Conservation (phyloP, 495 filamentous ascomycete species). For the Hypoxylon fuscum region DNA sequence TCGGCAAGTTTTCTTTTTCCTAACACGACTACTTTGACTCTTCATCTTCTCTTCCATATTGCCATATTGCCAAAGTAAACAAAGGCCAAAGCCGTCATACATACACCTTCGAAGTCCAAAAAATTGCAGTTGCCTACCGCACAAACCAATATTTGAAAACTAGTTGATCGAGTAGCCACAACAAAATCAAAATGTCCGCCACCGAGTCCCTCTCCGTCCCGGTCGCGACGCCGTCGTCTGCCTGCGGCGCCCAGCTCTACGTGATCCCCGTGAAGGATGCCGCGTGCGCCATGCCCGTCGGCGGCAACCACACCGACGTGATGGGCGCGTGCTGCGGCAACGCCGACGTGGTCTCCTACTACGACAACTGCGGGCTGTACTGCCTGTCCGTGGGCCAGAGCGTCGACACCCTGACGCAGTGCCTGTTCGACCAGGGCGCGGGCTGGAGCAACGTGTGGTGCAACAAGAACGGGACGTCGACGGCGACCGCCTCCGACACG, state of each 20-base stretch:
- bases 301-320: slow-evolving; percentile 51
- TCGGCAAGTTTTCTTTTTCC: no score
- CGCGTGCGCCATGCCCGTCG: slow-evolving; percentile 52
- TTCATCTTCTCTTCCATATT: no score
- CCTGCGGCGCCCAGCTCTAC: slow-evolving; percentile 47
- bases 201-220: slow-evolving; percentile 40
- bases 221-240: slow-evolving; percentile 33
- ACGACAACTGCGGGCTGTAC: slow-evolving; percentile 59
- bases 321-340: slow-evolving; percentile 57
- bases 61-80: no score
- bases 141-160: not conserved
- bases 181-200: slow-evolving; percentile 20
- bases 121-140: no score
- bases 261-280: slow-evolving; percentile 54
- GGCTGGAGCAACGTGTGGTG: slow-evolving; percentile 52
- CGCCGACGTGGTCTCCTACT: slow-evolving; percentile 53
- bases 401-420: slow-evolving; percentile 47
- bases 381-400: slow-evolving; percentile 59
- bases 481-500: slow-evolving; percentile 50
- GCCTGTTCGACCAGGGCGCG: slow-evolving; percentile 48
- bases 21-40: no score
- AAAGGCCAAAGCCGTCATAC: no score
- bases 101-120: no score
- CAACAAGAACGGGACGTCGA: slow-evolving; percentile 46
- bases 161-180: not conserved